Conservation (phyloP, 1,284 basidiomycete species). For the Austroboletus niveus region DNA sequence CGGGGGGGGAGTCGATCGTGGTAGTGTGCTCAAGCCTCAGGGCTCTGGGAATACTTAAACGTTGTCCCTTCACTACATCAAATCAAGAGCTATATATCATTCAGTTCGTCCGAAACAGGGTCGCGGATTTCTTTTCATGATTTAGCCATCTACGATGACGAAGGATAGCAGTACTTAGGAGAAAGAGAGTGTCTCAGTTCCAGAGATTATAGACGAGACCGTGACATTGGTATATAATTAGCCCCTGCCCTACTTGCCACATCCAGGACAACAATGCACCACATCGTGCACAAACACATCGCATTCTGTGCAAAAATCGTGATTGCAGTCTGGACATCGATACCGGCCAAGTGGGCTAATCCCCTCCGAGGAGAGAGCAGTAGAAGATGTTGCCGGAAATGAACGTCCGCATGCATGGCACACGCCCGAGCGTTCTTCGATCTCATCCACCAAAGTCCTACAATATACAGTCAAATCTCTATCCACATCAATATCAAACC, state of each 20-base stretch:
- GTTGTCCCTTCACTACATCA: too few species aligned
- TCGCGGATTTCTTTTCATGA: too few species aligned
- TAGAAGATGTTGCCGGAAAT: conserved; percentile 48
- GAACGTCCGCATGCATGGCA: conserved; percentile 75
- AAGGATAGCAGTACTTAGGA: too few species aligned
- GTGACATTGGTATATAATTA: neutral
- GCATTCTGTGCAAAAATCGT: conserved; percentile 70
- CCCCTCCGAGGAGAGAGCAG: conserved; percentile 51
- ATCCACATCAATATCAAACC: conserved; percentile 1
- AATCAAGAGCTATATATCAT: too few species aligned
- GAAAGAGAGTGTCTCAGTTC: too few species aligned
- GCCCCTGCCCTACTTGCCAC: conserved; percentile 37
- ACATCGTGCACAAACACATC: conserved; percentile 76
- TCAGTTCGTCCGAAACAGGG: too few species aligned
- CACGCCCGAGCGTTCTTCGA: conserved; percentile 32
- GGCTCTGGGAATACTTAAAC: too few species aligned
- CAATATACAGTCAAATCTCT: conserved; percentile 3
- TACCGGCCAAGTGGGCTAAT: conserved; percentile 81
- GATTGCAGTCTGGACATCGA: conserved; percentile 56
- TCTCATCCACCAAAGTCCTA: conserved; percentile 42
- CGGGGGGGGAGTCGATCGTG: too few species aligned
- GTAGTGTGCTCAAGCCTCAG: too few species aligned
- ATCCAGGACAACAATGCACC: conserved; percentile 70
- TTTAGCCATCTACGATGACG: too few species aligned
- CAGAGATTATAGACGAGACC: too few species aligned